These are phyloP conservation scores for Phoma sp. DNA, from an alignment of 2,329 filamentous ascomycete species.

Conservation along the genomic window DNA sequence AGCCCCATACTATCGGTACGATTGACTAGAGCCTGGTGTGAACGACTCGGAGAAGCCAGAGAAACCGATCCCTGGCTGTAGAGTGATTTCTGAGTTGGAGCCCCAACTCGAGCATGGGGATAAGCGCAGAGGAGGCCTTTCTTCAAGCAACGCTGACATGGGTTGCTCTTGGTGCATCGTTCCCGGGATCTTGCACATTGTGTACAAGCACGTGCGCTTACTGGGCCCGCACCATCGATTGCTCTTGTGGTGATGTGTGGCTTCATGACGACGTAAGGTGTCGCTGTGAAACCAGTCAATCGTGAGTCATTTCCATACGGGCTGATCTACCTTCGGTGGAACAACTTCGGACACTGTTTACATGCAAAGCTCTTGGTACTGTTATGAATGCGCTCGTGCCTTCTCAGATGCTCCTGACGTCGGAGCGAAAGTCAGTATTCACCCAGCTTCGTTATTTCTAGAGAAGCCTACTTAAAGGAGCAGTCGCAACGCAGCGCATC, in stretches of 20 bases:
- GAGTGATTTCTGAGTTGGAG: no score
- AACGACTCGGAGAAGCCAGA: no score
- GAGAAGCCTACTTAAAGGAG: constrained; percentile 11
- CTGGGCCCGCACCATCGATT: background rate
- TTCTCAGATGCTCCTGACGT: constrained; percentile 14
- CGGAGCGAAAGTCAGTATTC: background rate
- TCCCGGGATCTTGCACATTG: constrained; percentile 17
- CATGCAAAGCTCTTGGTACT: constrained; percentile 7
- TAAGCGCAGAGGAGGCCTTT: constrained; percentile 16
- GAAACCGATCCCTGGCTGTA: no score
- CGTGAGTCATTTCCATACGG: no score
- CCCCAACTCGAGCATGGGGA: no score
- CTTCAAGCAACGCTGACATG: constrained; percentile 13
- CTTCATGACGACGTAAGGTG: constrained; percentile 17
- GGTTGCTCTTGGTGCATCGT: constrained; percentile 11
- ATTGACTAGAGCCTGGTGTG: no score
- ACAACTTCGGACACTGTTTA: constrained; percentile 12
- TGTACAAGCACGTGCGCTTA: constrained; percentile 12
- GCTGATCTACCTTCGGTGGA: constrained; percentile 12
- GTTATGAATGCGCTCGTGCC: constrained; percentile 18
- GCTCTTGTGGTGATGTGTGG: constrained; percentile 6
- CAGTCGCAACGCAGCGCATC: constrained; percentile 17
- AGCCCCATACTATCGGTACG: no score
- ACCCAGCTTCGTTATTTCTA: background rate
- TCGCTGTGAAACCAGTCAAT: constrained; percentile 8